Conservation (phyloP, 768 basidiomycete species). For the Naganishia vaughanmartiniae region DNA sequence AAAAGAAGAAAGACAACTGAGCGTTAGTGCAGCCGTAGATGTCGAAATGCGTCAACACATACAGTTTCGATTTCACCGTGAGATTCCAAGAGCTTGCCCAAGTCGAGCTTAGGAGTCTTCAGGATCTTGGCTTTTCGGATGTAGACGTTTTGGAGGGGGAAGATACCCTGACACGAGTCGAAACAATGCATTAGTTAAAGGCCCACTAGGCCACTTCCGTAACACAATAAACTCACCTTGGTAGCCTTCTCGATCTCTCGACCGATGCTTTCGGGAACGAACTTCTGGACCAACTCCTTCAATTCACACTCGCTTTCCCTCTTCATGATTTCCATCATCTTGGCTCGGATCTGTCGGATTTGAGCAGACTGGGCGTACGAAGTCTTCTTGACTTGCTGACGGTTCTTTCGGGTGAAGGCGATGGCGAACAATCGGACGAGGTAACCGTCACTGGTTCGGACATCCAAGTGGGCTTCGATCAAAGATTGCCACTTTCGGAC, state of each 20-base stretch:
- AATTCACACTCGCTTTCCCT: constrained; percentile 93
- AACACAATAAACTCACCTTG: constrained; percentile 40
- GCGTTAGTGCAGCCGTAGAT: constrained; percentile 23
- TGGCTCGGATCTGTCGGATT: constrained; percentile 94
- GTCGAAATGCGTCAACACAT: constrained; percentile 51
- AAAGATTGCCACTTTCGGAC: constrained; percentile 99
- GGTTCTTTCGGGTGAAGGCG: constrained; percentile 96
- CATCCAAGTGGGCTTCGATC: constrained; percentile 97
- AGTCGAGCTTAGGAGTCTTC: constrained; percentile 94
- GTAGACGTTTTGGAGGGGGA: constrained; percentile 98
- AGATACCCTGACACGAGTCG: constrained; percentile 64
- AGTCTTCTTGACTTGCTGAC: constrained; percentile 95
- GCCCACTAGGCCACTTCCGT: not conserved
- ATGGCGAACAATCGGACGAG: constrained; percentile 98
- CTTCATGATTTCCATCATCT: constrained; percentile 84
- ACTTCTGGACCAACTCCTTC: constrained; percentile 89
- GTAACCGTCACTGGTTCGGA: constrained; percentile 99
- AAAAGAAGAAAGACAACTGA: constrained; percentile 31
- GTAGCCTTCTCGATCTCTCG: constrained; percentile 99
- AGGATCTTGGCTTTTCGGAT: constrained; percentile 99
- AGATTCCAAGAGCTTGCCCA: constrained; percentile 90
- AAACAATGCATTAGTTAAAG: not conserved
- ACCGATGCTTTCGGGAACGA: constrained; percentile 97
- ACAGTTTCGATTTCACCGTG: constrained; percentile 94
- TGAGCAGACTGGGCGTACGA: constrained; percentile 95